Evolutionary conservation across 1,139 yeast genomes (phyloP), one percentile per base, ranked within the genome.

Genomic region (Blastobotrys proliferans): DNA sequence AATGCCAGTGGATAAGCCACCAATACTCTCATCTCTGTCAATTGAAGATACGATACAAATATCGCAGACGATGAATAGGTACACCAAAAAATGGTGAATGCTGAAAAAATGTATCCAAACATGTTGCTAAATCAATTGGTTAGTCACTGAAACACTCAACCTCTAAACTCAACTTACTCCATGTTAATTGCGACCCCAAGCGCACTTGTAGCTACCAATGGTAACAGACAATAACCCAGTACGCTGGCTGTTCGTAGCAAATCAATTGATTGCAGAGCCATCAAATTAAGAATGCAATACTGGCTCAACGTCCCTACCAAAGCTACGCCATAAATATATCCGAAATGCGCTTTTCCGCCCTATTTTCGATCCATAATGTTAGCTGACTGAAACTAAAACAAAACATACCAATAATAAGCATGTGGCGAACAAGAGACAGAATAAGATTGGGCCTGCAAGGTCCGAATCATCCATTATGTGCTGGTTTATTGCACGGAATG

Each of bases 311-410:
- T 84, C 11, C 99, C 99, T 54, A 90, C 81, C 40, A 94, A 68
- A 0, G 97, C 98, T 35, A 92, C 95, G 21, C 98, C 98, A 59
- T 92, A 92, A 43, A 92, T 86, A 64, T 94, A 94, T 2, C 98
- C 97, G 62, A 92, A 92, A 62, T 92, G 97, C 16, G 90, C 87
- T 61, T 90, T 92, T 11, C 99, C 98, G 1, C 95, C 77, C 46
- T 28, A 13, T 9, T 9, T 6, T 9, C 13, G 8, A 8, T 11
- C 26, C 8, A 11, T 24, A 8, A 24, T 8, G 8, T 24, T 24
- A 8, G 26, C 8, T 24, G 10, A 8, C 10, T 24, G 10, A 8
- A 27, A 27, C 10, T 6, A 6, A 16, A 27, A 11, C 30, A 6
- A 11, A 4, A 10, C 34, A 5, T 9, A 9, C 19, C 11, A 88